Base-by-base conservation (phyloP, 2,329 filamentous ascomycete species). In the Sarocladium brachiariae region DNA sequence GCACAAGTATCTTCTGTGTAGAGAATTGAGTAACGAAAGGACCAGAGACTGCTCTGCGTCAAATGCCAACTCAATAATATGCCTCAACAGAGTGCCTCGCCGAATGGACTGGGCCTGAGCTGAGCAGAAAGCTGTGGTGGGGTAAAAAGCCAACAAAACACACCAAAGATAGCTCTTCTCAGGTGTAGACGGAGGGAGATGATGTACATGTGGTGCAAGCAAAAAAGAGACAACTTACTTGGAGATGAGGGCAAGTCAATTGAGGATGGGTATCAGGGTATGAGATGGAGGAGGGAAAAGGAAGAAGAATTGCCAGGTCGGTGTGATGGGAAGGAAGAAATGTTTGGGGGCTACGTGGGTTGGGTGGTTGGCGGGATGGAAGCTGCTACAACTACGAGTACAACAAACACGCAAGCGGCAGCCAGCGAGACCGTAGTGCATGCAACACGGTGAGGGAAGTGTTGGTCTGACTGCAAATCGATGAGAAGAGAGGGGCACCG, bases 221-320 rank as follows among this genome's bases (percentile, higher is more conserved):
- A 25, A 19, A 43, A 11, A 11, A 19, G 14, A 27, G 23, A 25
- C 4, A 4, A 43, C 39, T 25, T 4, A 43, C 39, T 11, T 43
- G 24, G 39, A 14, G 24, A 43, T 43, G 24, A 43, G 23, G 21
- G 11, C 6, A 25, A 43, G 3, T 43, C 11, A 16, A 43, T 43
- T 19, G 39, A 23, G 21, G 19, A 33, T 30, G 45, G 33, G 46
- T 46, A 51, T 43, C 27, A 34, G 34, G 25, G 37, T 30, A 19
- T 43, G 48, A 43, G 31, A 46, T 43, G 47, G 39, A 43, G 38
- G 46, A 43, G 48, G 49, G 49, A 51, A 47, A 39, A 48, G 37
- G 24, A 47, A 52, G 48, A 50, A 49, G 49, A 46, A 49, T 49
- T 39, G 18, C 21, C 43, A 47, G 43, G 43, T 47, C 27, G 25